phyloP scores from a whole-genome alignment of 345 rosid species.

The Acer yangbiense region DNA sequence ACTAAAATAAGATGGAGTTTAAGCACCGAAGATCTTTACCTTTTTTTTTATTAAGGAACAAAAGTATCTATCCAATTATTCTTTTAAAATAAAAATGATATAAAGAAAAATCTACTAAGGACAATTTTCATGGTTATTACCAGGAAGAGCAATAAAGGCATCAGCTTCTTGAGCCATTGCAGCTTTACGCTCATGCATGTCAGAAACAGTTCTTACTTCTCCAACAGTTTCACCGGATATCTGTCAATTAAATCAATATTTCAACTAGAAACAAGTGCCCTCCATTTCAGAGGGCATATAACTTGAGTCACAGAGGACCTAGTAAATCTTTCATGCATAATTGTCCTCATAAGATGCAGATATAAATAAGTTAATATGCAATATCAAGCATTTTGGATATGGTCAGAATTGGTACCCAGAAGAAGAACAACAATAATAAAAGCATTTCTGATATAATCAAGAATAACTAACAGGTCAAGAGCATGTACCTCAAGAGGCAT shows the following conservation, averaged over 20 bases:
- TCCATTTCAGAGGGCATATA: background rate
- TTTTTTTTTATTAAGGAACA: background rate
- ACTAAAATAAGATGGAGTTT: background rate
- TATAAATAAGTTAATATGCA: background rate
- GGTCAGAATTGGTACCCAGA: background rate
- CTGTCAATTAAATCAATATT: slow-evolving; percentile 34
- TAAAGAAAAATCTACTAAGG: background rate
- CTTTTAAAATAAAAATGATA: background rate
- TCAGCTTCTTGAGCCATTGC: slow-evolving; percentile 96
- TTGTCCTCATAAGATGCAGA: slow-evolving; percentile 5
- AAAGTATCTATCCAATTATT: slow-evolving; percentile 15
- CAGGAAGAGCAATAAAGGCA: slow-evolving; percentile 96
- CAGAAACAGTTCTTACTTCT: slow-evolving; percentile 76
- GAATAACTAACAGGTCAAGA: slow-evolving; percentile 8
- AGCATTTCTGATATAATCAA: background rate
- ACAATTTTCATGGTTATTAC: slow-evolving; percentile 37
- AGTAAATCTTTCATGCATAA: background rate
- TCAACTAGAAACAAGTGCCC: background rate
- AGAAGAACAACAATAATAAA: background rate
- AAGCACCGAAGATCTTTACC: background rate
- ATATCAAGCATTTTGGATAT: background rate
- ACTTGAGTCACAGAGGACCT: background rate
- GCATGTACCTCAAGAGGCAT: slow-evolving; percentile 83
- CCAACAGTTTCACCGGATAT: slow-evolving; percentile 92
- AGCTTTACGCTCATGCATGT: slow-evolving; percentile 98